Evolutionary conservation across 2,329 filamentous ascomycete genomes (phyloP), one percentile per base, ranked within the genome.

Genomic region (Metarhizium guizhouense): DNA sequence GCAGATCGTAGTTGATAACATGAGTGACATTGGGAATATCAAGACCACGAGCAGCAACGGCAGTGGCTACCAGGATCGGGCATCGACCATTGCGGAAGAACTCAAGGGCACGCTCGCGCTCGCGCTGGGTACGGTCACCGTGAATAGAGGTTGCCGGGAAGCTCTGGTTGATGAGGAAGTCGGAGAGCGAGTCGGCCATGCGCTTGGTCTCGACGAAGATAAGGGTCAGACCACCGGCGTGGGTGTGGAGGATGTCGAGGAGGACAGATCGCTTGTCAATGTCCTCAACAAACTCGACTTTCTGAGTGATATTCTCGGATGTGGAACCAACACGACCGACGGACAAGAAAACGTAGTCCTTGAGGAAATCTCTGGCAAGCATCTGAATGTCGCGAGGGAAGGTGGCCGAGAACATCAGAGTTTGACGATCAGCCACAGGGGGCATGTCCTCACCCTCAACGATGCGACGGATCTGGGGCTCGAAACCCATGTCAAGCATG

Each of bases 401-500:
- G 59, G 94, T 99, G 72, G 94, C 94, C 45, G 94, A 99, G 74
- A 99, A 99, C 94, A 99, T 99, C 80, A 99, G 93, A 55, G 94
- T 99, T 77, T 99, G 94, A 69, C 94, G 92, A 65, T 82, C 78
- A 62, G 85, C 77, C 58, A 93, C 89, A 54, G 75, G 74, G 56
- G 94, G 94, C 94, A 99, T 99, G 67, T 99, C 94, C 77, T 97
- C 94, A 58, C 91, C 91, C 76, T 97, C 93, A 49, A 99, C 94
- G 68, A 99, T 97, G 67, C 93, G 89, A 68, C 94, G 92, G 70
- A 99, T 99, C 78, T 99, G 94, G 68, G 94, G 94, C 81, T 99
- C 94, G 82, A 99, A 99, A 94, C 94, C 94, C 94, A 99, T 99
- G 83, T 99, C 94, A 82, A 99, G 82, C 94, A 99, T 99, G 73